Evolutionary conservation across 2,329 filamentous ascomycete species (phyloP), one percentile per base, ranked within the genome.

Genomic region (Diaporthe citri): DNA sequence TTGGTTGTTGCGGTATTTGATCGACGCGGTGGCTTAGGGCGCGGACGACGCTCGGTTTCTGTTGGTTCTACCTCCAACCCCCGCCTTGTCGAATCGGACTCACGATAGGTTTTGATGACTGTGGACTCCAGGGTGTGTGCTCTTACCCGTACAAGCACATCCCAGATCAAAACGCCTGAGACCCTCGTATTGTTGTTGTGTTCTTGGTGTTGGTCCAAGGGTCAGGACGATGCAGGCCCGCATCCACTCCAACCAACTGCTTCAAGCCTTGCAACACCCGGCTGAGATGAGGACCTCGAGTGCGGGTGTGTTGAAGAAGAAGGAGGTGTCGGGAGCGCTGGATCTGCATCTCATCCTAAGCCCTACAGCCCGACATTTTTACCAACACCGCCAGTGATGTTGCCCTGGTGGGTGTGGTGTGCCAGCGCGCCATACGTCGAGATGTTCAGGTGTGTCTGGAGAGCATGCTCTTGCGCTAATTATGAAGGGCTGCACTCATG

Each of bases 331-430:
- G 7, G 4, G 31, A 12, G 4, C 46, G 64, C 64, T 28, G 64
- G 20, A 67, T 67, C 64, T 52, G n/a, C 43, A 52, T 67, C 46
- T 52, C 31, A 51, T 52, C 31, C 46, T 67, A 52, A 67, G 64
- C 64, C 64, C 46, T 67, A 67, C 64, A 52, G 4, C 13, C 25
- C 56, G 25, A 4, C 56, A 39, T 0, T 36, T 20, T 41, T 7
- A 52, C 46, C 64, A 67, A 25, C 46, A 31, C 15, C 7, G 22
- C 31, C 46, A 2, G 46, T 36, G 12, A 22, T 67, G 31, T 36
- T 46, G 28, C 15, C 7, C 41, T 10, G 5, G 60, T 52, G 31
- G 31, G 46, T 67, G 64, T 52, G 34, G 31, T 39, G 46, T 28
- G 64, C 46, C 64, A 25, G 46, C 46, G 3, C 4, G 5, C 20